phyloP scores from a whole-genome alignment of 306 rosid species.

The Glycyrrhiza uralensis region DNA sequence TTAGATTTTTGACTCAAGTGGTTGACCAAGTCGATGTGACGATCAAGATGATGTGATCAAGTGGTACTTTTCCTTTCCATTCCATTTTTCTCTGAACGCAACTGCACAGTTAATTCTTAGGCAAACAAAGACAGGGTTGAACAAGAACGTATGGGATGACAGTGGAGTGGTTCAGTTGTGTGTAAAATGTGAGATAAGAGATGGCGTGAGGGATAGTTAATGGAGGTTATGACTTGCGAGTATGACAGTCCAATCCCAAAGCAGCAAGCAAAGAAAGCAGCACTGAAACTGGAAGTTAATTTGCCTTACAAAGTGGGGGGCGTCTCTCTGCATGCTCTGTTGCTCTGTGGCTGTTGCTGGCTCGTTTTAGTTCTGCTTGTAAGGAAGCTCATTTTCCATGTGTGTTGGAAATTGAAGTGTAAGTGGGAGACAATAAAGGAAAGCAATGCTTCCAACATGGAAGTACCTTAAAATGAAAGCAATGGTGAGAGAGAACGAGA shows the following conservation, averaged over 20 bases:
- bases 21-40: conserved; percentile 22
- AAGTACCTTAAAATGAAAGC: conserved; percentile 52
- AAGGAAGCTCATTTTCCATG: background rate
- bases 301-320: conserved; percentile 59
- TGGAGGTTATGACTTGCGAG: background rate
- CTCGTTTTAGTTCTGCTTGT: conserved; percentile 2
- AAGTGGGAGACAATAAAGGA: conserved; percentile 20
- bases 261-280: background rate
- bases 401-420: conserved; percentile 62
- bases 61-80: background rate
- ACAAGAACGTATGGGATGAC: background rate
- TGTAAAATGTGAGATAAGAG: conserved; percentile 19
- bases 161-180: background rate
- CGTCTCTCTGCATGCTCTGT: conserved; percentile 12
- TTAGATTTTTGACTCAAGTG: background rate
- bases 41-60: conserved; percentile 19
- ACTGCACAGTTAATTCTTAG: background rate
- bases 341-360: background rate
- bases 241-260: conserved; percentile 18
- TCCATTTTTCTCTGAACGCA: background rate
- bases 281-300: background rate
- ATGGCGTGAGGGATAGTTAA: conserved; percentile 43
- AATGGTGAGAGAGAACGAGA: conserved; percentile 24
- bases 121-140: conserved; percentile 3
- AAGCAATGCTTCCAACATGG: conserved; percentile 28